Conservation (phyloP, 306 rosid genomes). For the Castanospermum australe region DNA sequence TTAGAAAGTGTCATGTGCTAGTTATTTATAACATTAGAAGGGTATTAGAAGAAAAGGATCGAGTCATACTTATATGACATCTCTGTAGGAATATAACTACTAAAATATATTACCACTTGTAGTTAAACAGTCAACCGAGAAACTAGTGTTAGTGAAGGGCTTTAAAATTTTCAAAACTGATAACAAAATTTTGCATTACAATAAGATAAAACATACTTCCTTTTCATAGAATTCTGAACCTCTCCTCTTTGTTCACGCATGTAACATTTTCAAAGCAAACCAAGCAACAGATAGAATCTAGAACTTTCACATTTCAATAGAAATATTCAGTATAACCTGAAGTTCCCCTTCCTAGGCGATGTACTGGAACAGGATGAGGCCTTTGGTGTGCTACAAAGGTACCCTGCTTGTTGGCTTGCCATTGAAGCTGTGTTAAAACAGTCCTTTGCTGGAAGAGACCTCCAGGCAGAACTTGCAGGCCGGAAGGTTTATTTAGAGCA, state of each 20-base stretch:
- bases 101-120: constrained; percentile 6
- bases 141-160: not conserved
- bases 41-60: constrained; percentile 5
- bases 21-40: constrained; percentile 5
- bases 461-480: constrained; percentile 94
- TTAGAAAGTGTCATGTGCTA: not conserved
- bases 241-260: constrained; percentile 14
- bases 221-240: constrained; percentile 4
- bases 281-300: constrained; percentile 2
- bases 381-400: constrained; percentile 34
- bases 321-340: constrained; percentile 62
- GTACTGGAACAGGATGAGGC: constrained; percentile 75
- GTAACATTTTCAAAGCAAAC: constrained; percentile 9
- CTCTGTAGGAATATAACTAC: not conserved
- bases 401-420: constrained; percentile 49
- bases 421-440: constrained; percentile 76
- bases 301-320: constrained; percentile 21
- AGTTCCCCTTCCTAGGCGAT: constrained; percentile 96
- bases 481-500: constrained; percentile 85
- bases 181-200: not conserved
- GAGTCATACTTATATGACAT: not conserved
- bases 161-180: not conserved
- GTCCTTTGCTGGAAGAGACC: constrained; percentile 98
- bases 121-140: not conserved
- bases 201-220: not conserved